Evolutionary conservation across 176 grass and related monocot species (phyloP), one percentile per base, ranked within the genome.

Genomic region (Cenchrus americanus): DNA sequence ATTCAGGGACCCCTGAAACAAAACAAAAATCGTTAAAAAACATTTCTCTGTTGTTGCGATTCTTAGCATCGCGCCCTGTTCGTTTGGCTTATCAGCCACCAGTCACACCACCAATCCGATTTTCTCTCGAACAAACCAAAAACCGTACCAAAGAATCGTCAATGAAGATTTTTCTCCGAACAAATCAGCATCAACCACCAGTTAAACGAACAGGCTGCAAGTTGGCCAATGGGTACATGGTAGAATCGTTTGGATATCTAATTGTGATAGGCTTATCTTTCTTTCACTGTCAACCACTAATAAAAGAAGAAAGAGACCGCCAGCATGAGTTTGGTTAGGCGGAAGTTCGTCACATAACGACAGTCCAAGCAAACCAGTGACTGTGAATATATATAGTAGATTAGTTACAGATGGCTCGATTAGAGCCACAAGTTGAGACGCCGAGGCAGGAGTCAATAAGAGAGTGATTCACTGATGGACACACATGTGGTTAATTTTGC

Each of bases 31-130:
- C 17, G 2, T 57, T 50, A 84, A 80, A 7, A 6, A 80, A 67
- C 1, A 1, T 59, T 57, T 43, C 52, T 43, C 40, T 81, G 30
- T 77, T 48, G 0, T 77, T 48, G 0, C 62, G 87, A 71, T 81
- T 85, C 77, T 62, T 77, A 40, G 72, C 32, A 73, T 86, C 60
- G n/a, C n/a, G n/a, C n/a, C n/a, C n/a, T n/a, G n/a, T n/a, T n/a
- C n/a, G n/a, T n/a, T n/a, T n/a, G n/a, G n/a, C n/a, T n/a, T n/a
- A n/a, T n/a, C n/a, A n/a, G n/a, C n/a, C n/a, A n/a, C n/a, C n/a
- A n/a, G n/a, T n/a, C n/a, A n/a, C n/a, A n/a, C n/a, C n/a, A n/a
- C n/a, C n/a, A n/a, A n/a, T n/a, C n/a, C n/a, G n/a, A n/a, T n/a
- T n/a, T n/a, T n/a, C n/a, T n/a, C n/a, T n/a, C n/a, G n/a, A n/a